Percentiles rank a stretch among this genome's conserved stretches.
Evolutionary conservation across 352 stramenopile species (phyloP).

Genomic region (Pythium myriotylum): DNA sequence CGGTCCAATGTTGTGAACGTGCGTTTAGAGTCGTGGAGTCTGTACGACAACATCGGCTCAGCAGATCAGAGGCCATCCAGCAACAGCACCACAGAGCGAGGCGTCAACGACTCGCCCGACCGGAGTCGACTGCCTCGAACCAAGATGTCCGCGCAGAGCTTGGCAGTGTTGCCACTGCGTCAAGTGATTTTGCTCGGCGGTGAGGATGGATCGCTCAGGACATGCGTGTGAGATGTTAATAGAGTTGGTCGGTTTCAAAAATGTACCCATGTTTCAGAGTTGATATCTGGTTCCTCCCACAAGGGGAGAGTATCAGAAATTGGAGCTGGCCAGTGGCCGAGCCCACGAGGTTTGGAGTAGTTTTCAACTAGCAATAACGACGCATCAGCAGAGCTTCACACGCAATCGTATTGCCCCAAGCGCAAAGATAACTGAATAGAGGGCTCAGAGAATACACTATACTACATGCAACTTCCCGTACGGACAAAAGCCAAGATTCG

Average conservation of each 20-base stretch:
- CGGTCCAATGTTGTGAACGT: conserved; percentile 20
- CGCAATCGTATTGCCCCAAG: conserved; percentile 93
- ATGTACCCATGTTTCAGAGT: background rate
- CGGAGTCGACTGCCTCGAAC: conserved; percentile 45
- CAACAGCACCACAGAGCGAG: background rate
- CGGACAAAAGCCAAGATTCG: conserved; percentile 25
- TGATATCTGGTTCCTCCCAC: conserved; percentile 39
- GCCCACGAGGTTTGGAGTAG: conserved; percentile 92
- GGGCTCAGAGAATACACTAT: conserved; percentile 18
- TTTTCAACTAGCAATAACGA: conserved; percentile 96
- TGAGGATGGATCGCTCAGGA: conserved; percentile 66
- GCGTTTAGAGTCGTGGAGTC: conserved; percentile 53
- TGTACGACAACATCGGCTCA: conserved; percentile 39
- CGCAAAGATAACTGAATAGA: conserved; percentile 71
- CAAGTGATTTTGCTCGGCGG: conserved; percentile 63
- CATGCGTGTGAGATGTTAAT: conserved; percentile 18
- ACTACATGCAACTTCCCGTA: conserved; percentile 18
- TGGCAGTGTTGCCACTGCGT: conserved; percentile 57
- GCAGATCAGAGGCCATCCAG: background rate
- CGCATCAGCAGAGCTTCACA: conserved; percentile 93
- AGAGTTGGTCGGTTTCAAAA: no score
- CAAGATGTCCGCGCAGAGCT: conserved; percentile 39
- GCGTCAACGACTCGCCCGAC: conserved; percentile 9
- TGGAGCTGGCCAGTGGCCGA: conserved; percentile 89
- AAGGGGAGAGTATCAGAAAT: conserved; percentile 90